Conservation (phyloP, 176 grass and related monocot species). For the Oryza rufipogon region DNA sequence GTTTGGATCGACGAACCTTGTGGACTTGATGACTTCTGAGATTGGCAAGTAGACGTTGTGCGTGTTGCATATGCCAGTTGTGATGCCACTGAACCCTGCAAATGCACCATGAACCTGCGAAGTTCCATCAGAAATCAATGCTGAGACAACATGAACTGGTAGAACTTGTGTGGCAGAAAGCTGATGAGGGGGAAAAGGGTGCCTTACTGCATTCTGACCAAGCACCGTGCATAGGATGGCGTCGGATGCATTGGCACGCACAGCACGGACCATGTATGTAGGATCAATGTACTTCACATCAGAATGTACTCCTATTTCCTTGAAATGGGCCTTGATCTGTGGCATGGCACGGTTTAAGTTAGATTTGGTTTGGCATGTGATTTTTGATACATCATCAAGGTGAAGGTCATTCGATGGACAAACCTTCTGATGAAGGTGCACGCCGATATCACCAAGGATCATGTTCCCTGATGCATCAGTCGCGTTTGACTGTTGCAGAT, state of each 20-base stretch:
- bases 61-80: slow-evolving; percentile 79
- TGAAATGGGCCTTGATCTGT: slow-evolving; percentile 96
- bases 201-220: slow-evolving; percentile 90
- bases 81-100: slow-evolving; percentile 95
- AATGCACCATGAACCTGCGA: slow-evolving; percentile 88
- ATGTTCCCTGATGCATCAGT: slow-evolving; percentile 92
- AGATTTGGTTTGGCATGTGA: neutral
- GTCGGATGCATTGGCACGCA: slow-evolving; percentile 93
- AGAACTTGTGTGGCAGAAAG: neutral
- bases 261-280: slow-evolving; percentile 90
- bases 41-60: slow-evolving; percentile 91
- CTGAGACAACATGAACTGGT: neutral
- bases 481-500: slow-evolving; percentile 72
- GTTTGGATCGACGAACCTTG: slow-evolving; percentile 70
- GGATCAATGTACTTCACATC: slow-evolving; percentile 98
- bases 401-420: slow-evolving; percentile 20
- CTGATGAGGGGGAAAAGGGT: neutral
- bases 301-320: slow-evolving; percentile 66
- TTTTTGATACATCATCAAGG: neutral
- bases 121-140: neutral
- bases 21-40: slow-evolving; percentile 71
- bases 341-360: slow-evolving; percentile 19
- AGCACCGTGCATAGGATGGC: slow-evolving; percentile 98
- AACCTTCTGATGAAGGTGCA: slow-evolving; percentile 92
- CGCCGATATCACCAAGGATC: slow-evolving; percentile 87